Evolutionary conservation across 1,284 basidiomycete genomes (phyloP), one percentile per base, ranked within the genome.

Genomic region (Melampsora americana): DNA sequence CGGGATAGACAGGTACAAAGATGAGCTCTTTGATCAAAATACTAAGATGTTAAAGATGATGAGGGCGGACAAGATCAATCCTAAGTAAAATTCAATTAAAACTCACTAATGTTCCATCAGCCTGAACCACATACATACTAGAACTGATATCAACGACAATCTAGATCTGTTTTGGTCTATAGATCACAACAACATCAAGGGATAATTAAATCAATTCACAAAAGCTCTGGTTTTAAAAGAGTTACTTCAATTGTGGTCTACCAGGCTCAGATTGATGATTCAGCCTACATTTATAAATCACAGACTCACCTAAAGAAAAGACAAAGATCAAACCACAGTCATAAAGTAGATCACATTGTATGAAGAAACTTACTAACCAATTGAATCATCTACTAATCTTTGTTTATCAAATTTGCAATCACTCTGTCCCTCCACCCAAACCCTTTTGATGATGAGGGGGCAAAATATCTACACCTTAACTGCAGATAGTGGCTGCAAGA

Each of bases 321-420:
- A 70, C 0, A 77, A 68, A 69, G 82, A 82, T 77, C 39, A 39
- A 39, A 83, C 18, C n/a, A n/a, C 20, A 26, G 50, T 16, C 50
- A 53, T 16, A 53, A 53, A n/a, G n/a, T n/a, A n/a, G 9, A 53
- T 53, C 20, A 53, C 7, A 11, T 12, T 16, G 7, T 12, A 53
- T 20, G 50, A 84, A 56, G 84, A 82, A 18, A 80, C 78, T 6
- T 80, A 66, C 72, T 84, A 83, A n/a, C 83, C 83, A 1, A 81
- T 82, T 6, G 84, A 78, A 0, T 82, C 83, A 60, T 84, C 83
- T 16, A 79, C 79, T 6, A 84, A 74, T 0, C 83, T 75, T 1
- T 78, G 78, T 70, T 84, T 83, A 77, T 84, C 83, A 16, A 84
- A 72, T 78, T 84, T 82, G 0, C 83, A 83, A 18, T 84, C 83